Base-by-base conservation (phyloP, 2,329 filamentous ascomycete genomes). In the Exophiala sideris region DNA sequence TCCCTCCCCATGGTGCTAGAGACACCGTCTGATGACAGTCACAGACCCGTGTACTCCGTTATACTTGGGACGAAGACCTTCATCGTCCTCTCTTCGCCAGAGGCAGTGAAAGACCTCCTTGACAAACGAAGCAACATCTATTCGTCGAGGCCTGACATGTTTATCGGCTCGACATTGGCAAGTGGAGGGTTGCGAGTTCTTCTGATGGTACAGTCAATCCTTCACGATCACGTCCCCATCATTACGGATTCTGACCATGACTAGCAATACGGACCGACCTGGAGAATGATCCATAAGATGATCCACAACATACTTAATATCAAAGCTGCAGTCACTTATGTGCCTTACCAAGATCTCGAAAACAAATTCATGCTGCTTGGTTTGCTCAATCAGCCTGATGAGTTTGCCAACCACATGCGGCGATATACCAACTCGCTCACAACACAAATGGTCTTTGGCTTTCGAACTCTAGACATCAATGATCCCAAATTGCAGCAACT, bases 91-190 rank as follows among this genome's bases (percentile, higher is more conserved):
- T 74, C 70, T 0, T 72, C 71, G 0, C 72, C 75, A 29, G 54
- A 68, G 45, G 72, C 71, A 1, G 70, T 81, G 20, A 79, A 77
- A 46, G 79, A 82, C 7, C 62, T 82, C 2, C 56, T 82, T 2
- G 53, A 82, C 51, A 77, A 77, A 54, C 67, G 73, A 32, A 76
- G 76, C 41, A 64, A 57, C 12, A 78, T 77, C 10, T 82, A 81
- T 63, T 79, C 76, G 0, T 72, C 73, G 7, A 69, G 79, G 0
- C 72, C 72, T 5, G 67, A 71, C 7, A 70, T 74, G 67, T 74
- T 76, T 42, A 72, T 79, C 7, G 76, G 72, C 2, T 71, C 72
- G 32, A 62, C 44, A 10, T 12, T 62, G 6, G 54, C 52, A 8
- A 61, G 58, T 21, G 61, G 60, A 11, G 55, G 51, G n/a, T 45